Evolutionary conservation across 2,329 filamentous ascomycete species (phyloP).

Genomic region (Zasmidium citrigriseum): DNA sequence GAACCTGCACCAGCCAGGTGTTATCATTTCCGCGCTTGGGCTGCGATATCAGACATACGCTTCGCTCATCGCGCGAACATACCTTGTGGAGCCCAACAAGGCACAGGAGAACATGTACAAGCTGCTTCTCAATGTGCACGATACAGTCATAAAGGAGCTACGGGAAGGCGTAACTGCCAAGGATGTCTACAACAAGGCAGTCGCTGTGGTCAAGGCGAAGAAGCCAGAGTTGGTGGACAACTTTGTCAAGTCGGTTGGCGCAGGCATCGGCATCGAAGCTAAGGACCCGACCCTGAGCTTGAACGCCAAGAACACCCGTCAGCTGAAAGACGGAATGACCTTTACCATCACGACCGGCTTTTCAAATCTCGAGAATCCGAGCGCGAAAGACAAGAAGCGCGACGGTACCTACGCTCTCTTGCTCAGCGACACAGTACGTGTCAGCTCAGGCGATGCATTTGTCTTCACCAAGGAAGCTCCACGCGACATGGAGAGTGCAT

Average conservation of each 20-base stretch:
- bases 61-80: constrained; percentile 88
- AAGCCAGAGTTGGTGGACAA: constrained; percentile 95
- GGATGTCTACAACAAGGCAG: constrained; percentile 87
- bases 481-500: constrained; percentile 87
- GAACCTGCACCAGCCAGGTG: constrained; percentile 76
- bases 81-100: constrained; percentile 95
- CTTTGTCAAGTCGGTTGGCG: constrained; percentile 89
- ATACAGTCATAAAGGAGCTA: constrained; percentile 85
- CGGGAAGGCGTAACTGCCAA: constrained; percentile 83
- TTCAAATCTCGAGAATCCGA: constrained; percentile 82
- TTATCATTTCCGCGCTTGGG: constrained; percentile 90
- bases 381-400: constrained; percentile 85
- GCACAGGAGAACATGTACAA: constrained; percentile 94
- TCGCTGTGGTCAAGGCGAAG: constrained; percentile 78
- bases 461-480: constrained; percentile 94
- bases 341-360: constrained; percentile 88
- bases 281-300: constrained; percentile 80
- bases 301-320: constrained; percentile 80
- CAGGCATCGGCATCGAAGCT: constrained; percentile 89
- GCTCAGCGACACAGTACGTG: constrained; percentile 88
- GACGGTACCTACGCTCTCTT: constrained; percentile 80
- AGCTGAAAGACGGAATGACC: constrained; percentile 95
- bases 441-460: constrained; percentile 71
- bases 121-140: constrained; percentile 79
- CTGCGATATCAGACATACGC: constrained; percentile 95